phyloP scores from a whole-genome alignment of 75 land plant species.

The Selaginella tamariscina region DNA sequence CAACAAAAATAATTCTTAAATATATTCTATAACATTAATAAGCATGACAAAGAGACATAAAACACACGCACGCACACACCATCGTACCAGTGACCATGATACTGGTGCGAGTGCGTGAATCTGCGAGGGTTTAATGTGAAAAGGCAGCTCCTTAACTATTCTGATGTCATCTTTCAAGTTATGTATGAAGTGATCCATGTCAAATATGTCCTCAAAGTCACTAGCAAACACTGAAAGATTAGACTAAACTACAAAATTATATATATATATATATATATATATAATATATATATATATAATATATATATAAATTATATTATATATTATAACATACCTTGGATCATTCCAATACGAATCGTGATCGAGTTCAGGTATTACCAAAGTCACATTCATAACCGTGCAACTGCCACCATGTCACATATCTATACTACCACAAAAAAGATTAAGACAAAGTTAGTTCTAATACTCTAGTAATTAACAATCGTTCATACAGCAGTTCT shows the following conservation, averaged over 20 bases:
- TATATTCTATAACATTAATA: neutral
- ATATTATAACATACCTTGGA: constrained; percentile 4
- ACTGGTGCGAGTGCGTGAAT: neutral
- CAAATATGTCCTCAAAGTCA: constrained; percentile 45
- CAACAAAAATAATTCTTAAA: neutral
- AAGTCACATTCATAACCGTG: constrained; percentile 5
- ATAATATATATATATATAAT: no score
- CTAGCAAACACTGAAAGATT: neutral
- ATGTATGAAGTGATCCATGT: constrained; percentile 80
- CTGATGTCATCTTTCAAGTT: constrained; percentile 79
- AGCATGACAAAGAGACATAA: no score
- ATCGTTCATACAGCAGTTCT: neutral
- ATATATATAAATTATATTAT: no score
- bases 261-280: neutral
- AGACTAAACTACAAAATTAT: neutral
- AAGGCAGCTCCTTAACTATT: constrained; percentile 55
- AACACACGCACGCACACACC: no score
- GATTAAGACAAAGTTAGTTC: no score
- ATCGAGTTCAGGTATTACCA: neutral
- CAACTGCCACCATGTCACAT: constrained; percentile 9
- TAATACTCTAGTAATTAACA: no score
- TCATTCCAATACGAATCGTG: constrained; percentile 8
- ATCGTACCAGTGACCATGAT: constrained; percentile 1
- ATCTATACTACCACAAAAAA: neutral
- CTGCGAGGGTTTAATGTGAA: neutral